Evolutionary conservation across 495 filamentous ascomycete species (phyloP), one percentile per base, ranked within the genome.

Genomic region (Tuber borchii): DNA sequence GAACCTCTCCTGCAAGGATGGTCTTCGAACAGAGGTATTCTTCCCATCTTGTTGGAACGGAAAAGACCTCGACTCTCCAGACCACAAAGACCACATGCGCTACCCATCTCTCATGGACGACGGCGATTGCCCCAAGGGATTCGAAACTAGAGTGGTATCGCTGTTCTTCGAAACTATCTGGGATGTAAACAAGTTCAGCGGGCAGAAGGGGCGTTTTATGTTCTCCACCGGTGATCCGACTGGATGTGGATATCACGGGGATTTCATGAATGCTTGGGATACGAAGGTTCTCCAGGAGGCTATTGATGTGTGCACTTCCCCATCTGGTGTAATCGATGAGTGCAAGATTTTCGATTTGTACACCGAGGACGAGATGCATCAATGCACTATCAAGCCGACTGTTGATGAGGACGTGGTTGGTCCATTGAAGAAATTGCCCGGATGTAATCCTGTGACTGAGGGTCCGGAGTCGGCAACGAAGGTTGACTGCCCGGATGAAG

Each of bases 31-130:
- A 56, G 93, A 97, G 82, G 83, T 97, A 72, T 90, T 93, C 88
- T 97, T 97, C 85, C 94, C 94, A 16, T 93, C 91, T 0, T 97
- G 94, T 88, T 97, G 93, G 92, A 91, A 97, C 82, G 92, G 93
- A 44, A 87, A 89, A 73, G 88, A 92, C 74, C 76, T 86, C 34
- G 89, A 90, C 74, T 86, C 88, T 4, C 40, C 75, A 0, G 86
- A 92, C 82, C 91, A 93, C 86, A 88, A 87, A 81, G 87, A 86
- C 71, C 93, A 96, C 81, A 87, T 97, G 80, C 90, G 90, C 2
- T 97, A 94, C 82, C 93, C 94, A 0, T 85, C 87, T 73, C 84
- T 90, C 10, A 91, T 96, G 78, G 91, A 91, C 82, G 88, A 87
- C 75, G 95, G 95, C 34, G 85, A 85, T 14, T 98, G 95, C 84